Evolutionary conservation across 1,284 basidiomycete species (phyloP), one percentile per base, ranked within the genome.

Genomic region (Irpex sp.): DNA sequence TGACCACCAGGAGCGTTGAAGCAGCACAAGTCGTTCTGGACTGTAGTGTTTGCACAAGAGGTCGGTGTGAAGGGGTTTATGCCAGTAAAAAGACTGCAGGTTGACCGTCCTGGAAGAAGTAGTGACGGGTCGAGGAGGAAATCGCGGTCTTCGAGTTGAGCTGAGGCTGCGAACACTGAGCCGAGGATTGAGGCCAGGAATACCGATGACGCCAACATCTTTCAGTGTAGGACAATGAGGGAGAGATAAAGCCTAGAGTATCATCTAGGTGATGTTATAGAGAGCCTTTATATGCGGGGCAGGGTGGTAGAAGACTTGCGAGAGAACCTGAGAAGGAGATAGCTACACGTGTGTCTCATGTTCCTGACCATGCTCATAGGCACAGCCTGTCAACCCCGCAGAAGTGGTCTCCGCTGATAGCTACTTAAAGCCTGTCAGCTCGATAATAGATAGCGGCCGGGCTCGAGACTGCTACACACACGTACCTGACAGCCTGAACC

Each of bases 1-100:
- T 64, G 63, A 11, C 60, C 60, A 6, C 63, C 63, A 1, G 63
- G 63, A 13, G 63, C 60, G 57, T 61, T 64, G 60, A 64, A 64
- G 46, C 63, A 64, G 56, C 63, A 64, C 8, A 36, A 15, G 36
- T 64, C 57, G n/a, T 55, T n/a, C 54, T 64, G 60, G 1, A 54
- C 63, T 4, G 60, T 64, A 11, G 60, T 58, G 57, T 61, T 61
- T 4, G 58, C 43, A 35, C 60, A 64, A 9, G 60, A 61, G 35
- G 58, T 31, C 7, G 63, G 63, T 11, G 56, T 33, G 43, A 61
- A 58, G 4, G 61, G 61, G 39, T 63, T 63, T 21, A 61, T 36
- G 17, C 58, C 60, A 39, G 56, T 51, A 11, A 64, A 15, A 17
- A 59, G 54, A 26, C 56, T 61, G 39, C 63, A 64, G 36, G 57